Conservation (phyloP, 495 filamentous ascomycete species). For the Hyaloscypha variabilis region DNA sequence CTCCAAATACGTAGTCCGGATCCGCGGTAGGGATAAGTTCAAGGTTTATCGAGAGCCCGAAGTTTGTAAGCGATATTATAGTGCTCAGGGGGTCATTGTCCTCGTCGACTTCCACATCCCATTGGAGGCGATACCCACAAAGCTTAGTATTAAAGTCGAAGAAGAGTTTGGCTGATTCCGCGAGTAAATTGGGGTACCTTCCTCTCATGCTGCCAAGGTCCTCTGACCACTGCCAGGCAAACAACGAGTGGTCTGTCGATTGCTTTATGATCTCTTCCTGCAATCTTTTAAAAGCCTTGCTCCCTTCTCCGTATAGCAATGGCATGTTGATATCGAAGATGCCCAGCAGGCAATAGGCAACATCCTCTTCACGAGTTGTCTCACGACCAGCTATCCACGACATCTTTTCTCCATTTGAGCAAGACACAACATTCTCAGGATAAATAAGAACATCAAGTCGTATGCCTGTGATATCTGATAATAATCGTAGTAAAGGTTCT, state of each 20-base stretch:
- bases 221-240: slow-evolving; percentile 4
- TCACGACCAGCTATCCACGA: slow-evolving; percentile 2
- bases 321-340: slow-evolving; percentile 28
- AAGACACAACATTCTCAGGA: not conserved
- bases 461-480: slow-evolving; percentile 1
- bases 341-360: slow-evolving; percentile 17
- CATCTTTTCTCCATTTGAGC: slow-evolving; percentile 8
- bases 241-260: slow-evolving; percentile 3
- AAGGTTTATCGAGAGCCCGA: too few species aligned
- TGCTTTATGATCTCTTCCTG: slow-evolving; percentile 8
- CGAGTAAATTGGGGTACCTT: slow-evolving; percentile 2
- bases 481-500: not conserved
- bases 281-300: slow-evolving; percentile 3
- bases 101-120: too few species aligned
- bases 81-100: too few species aligned
- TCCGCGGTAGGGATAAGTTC: too few species aligned
- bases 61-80: too few species aligned
- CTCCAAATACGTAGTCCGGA: too few species aligned
- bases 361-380: slow-evolving; percentile 15
- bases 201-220: not conserved
- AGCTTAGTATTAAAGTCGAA: not conserved
- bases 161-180: not conserved
- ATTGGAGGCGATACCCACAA: too few species aligned
- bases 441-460: not conserved
- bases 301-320: slow-evolving; percentile 12